Conservation (phyloP, 2,329 filamentous ascomycete species). For the Akanthomyces uredinophilus region DNA sequence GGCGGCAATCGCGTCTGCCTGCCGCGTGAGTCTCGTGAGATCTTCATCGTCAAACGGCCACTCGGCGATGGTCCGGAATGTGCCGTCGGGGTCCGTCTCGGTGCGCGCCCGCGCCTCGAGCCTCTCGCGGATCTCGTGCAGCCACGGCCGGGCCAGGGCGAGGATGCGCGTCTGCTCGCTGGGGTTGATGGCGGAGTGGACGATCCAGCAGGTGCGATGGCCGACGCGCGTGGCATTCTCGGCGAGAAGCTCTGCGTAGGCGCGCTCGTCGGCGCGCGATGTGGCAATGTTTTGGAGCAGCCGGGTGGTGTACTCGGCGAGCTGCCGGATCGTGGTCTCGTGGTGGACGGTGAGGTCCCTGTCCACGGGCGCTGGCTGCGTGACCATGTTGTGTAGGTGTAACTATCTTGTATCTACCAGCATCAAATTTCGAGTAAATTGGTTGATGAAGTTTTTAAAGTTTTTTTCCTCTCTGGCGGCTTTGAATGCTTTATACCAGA, state of each 20-base stretch:
- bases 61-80: neutral
- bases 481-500: neutral
- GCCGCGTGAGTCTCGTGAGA: neutral
- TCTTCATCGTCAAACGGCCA: conserved; percentile 2
- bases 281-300: neutral
- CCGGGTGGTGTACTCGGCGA: neutral
- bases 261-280: neutral
- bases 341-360: conserved; percentile 3
- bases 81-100: neutral
- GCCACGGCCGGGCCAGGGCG: neutral
- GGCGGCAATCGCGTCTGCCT: neutral
- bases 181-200: neutral
- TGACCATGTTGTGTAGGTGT: neutral
- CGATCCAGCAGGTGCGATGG: neutral
- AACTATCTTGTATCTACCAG: no score
- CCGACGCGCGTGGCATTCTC: neutral
- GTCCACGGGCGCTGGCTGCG: conserved; percentile 1
- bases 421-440: no score
- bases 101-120: neutral
- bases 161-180: conserved; percentile 7
- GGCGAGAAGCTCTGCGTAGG: conserved; percentile 12
- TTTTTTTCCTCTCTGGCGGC: no score
- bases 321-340: conserved; percentile 5
- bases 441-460: no score
- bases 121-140: neutral